Conservation (phyloP, 495 filamentous ascomycete species). For the Pseudotulostoma volvatum region DNA sequence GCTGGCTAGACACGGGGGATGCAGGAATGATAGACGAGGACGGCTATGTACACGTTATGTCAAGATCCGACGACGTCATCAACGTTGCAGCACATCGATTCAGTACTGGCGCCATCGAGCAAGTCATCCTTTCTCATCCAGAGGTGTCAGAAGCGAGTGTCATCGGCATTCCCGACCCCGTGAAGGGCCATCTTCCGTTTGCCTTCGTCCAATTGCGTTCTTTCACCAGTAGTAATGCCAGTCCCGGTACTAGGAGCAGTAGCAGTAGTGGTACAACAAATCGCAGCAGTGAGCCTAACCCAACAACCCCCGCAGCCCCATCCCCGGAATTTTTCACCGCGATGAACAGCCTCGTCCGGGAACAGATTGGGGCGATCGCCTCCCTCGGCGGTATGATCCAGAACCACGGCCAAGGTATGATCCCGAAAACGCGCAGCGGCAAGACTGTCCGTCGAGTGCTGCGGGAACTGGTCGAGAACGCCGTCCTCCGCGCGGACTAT, state of each 20-base stretch:
- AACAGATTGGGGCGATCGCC: conserved; percentile 78
- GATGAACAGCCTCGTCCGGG: conserved; percentile 50
- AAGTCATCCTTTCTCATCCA: conserved; percentile 71
- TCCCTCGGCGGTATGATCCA: conserved; percentile 69
- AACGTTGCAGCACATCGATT: conserved; percentile 91
- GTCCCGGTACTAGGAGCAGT: conserved; percentile 28
- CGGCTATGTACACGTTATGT: conserved; percentile 77
- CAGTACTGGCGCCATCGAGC: conserved; percentile 77
- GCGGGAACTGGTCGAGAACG: conserved; percentile 60
- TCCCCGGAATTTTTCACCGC: conserved; percentile 37
- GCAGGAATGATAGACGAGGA: conserved; percentile 70
- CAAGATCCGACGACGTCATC: conserved; percentile 78
- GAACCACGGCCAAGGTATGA: conserved; percentile 75
- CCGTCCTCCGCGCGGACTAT: conserved; percentile 32
- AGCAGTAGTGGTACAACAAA: conserved; percentile 13
- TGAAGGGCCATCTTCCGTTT: conserved; percentile 86
- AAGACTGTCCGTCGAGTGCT: conserved; percentile 74
- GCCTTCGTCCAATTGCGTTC: conserved; percentile 55
- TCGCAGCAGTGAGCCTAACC: not conserved
- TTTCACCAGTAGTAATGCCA: too few species aligned
- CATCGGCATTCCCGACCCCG: conserved; percentile 62
- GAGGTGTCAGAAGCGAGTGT: conserved; percentile 67
- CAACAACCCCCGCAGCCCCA: conserved; percentile 23
- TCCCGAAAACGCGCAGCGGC: conserved; percentile 76
- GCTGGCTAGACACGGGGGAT: conserved; percentile 83